phyloP scores from a whole-genome alignment of 345 rosid species.

The Durio zibethinus region DNA sequence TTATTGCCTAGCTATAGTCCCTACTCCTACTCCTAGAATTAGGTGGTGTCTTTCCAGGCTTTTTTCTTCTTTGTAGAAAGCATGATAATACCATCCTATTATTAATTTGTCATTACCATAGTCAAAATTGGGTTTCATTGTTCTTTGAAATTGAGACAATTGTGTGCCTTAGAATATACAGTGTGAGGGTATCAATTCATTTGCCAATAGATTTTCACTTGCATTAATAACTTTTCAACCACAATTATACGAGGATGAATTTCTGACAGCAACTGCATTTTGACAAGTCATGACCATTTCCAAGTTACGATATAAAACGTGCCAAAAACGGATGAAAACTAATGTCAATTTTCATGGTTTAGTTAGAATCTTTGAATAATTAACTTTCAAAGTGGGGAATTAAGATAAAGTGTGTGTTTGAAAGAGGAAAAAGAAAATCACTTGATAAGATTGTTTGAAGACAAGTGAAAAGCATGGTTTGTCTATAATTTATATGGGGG shows the following conservation, averaged over 20 bases:
- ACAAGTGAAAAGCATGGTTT: neutral
- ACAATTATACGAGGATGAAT: no score
- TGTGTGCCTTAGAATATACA: neutral
- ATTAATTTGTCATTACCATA: neutral
- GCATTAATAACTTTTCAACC: no score
- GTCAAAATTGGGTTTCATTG: constrained; percentile 8
- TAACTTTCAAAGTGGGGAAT: neutral
- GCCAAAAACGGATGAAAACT: no score
- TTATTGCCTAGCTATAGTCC: neutral
- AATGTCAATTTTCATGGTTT: no score
- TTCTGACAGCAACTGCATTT: no score
- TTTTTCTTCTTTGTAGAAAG: neutral
- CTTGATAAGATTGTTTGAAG: neutral
- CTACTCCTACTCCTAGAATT: neutral
- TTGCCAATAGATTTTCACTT: no score
- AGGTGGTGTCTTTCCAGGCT: neutral
- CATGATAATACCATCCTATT: neutral
- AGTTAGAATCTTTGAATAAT: no score
- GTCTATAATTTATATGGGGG: neutral
- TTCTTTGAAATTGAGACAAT: neutral
- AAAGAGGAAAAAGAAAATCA: neutral
- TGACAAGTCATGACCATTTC: no score
- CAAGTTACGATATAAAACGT: no score
- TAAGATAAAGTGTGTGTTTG: neutral
- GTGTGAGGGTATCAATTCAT: neutral